Conservation (phyloP, 1,284 basidiomycete species). For the Boletellus deceptivus region DNA sequence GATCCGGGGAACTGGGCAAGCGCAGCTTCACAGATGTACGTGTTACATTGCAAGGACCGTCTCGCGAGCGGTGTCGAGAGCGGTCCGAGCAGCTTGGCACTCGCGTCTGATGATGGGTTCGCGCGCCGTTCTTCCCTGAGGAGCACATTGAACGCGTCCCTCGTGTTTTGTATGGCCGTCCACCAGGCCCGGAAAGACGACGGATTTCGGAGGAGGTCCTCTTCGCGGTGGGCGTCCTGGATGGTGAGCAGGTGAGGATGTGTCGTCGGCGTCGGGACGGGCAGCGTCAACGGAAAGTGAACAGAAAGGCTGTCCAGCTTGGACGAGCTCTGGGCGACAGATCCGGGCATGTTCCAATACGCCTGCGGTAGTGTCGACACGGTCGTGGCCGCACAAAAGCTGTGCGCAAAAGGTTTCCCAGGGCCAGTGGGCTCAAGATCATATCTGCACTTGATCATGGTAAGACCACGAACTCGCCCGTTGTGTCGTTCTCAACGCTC, state of each 20-base stretch:
- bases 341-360: constrained; percentile 44
- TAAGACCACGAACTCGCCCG: constrained; percentile 15
- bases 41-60: constrained; percentile 77
- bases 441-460: constrained; percentile 17
- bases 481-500: constrained; percentile 3
- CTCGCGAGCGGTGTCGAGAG: constrained; percentile 73
- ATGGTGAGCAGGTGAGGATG: constrained; percentile 75
- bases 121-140: constrained; percentile 54
- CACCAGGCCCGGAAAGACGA: constrained; percentile 92
- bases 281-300: constrained; percentile 80
- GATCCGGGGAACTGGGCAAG: constrained; percentile 85
- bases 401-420: not conserved
- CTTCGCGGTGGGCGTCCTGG: constrained; percentile 84
- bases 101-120: constrained; percentile 45
- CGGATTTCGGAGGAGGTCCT: constrained; percentile 94
- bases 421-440: not conserved
- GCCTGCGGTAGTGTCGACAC: not conserved
- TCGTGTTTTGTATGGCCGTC: constrained; percentile 78
- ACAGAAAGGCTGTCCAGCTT: constrained; percentile 54
- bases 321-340: constrained; percentile 43
- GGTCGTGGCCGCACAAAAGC: not conserved
- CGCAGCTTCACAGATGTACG: constrained; percentile 92
- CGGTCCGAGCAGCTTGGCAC: constrained; percentile 61
- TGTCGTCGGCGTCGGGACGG: constrained; percentile 78
- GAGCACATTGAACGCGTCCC: constrained; percentile 59